Evolutionary conservation across 208 protist genomes (phyloP).

Genomic region (Herpetomonas tarakana): DNA sequence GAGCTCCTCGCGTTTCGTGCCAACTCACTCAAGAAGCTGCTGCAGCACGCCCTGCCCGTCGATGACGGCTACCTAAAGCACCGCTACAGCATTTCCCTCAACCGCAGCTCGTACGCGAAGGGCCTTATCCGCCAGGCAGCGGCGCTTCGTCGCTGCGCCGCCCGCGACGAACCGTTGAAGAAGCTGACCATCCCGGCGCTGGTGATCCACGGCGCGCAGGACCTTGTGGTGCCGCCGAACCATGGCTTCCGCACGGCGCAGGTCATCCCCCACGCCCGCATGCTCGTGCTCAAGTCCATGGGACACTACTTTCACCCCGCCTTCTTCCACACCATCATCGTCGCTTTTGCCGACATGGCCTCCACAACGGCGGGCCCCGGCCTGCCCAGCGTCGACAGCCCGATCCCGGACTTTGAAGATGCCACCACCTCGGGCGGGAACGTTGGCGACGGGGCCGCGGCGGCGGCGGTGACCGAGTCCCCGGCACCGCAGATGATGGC

Average conservation of each 20-base stretch:
- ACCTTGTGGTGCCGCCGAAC: conserved; percentile 63
- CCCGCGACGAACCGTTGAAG: conserved; percentile 48
- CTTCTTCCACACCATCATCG: conserved; percentile 60
- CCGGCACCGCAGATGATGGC: conserved; percentile 4
- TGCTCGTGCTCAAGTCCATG: conserved; percentile 73
- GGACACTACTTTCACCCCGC: conserved; percentile 83
- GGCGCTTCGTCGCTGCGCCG: conserved; percentile 40
- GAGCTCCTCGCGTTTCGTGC: conserved; percentile 74
- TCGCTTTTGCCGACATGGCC: conserved; percentile 31
- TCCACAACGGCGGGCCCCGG: conserved; percentile 20
- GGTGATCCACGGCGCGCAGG: conserved; percentile 71
- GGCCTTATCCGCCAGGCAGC: conserved; percentile 71
- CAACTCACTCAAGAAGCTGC: conserved; percentile 38
- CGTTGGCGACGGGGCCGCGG: not conserved
- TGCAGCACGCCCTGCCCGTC: conserved; percentile 40
- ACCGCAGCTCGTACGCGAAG: conserved; percentile 47
- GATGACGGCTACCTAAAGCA: conserved; percentile 61
- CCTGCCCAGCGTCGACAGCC: not conserved
- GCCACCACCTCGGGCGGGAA: not conserved
- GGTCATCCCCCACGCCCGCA: conserved; percentile 45
- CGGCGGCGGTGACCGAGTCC: not conserved
- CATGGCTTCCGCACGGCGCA: conserved; percentile 74
- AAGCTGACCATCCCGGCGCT: conserved; percentile 40
- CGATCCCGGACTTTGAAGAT: not conserved
- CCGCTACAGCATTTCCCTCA: conserved; percentile 54